Percentiles rank a stretch among this genome's conserved stretches.
These are phyloP conservation scores for Gautieria morchelliformis DNA, from an alignment of 768 basidiomycete species.

Conservation along the genomic window DNA sequence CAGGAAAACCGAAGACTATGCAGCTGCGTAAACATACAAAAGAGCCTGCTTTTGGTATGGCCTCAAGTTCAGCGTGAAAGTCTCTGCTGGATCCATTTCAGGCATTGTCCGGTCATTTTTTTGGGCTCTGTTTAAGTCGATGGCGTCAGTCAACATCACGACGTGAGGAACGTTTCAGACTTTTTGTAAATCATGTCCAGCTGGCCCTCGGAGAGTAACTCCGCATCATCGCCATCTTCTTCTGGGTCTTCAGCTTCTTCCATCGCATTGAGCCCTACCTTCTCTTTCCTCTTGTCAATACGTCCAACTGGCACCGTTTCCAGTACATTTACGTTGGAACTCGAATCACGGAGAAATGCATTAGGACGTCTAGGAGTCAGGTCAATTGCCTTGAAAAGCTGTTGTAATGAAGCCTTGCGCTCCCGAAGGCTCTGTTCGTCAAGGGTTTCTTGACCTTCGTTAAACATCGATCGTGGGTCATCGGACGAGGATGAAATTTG, in stretches of 20 bases:
- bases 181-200: slow-evolving; percentile 77
- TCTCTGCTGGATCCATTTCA: slow-evolving; percentile 71
- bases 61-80: slow-evolving; percentile 67
- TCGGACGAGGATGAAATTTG: slow-evolving; percentile 22
- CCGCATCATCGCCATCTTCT: slow-evolving; percentile 65
- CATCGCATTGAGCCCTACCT: slow-evolving; percentile 45
- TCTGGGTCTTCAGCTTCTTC: slow-evolving; percentile 78
- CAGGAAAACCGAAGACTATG: neutral
- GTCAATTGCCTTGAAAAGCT: slow-evolving; percentile 63
- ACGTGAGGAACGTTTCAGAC: slow-evolving; percentile 29
- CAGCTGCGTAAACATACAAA: slow-evolving; percentile 26
- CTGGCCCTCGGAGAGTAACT: slow-evolving; percentile 74
- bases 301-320: slow-evolving; percentile 29
- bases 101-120: slow-evolving; percentile 64
- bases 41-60: slow-evolving; percentile 94
- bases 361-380: slow-evolving; percentile 44
- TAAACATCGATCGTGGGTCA: slow-evolving; percentile 37
- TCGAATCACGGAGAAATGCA: slow-evolving; percentile 32
- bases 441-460: slow-evolving; percentile 70
- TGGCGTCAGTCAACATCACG: neutral
- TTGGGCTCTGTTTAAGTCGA: slow-evolving; percentile 53
- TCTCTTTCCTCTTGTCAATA: slow-evolving; percentile 20
- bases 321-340: slow-evolving; percentile 26
- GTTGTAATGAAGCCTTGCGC: slow-evolving; percentile 64
- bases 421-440: slow-evolving; percentile 73